Base-by-base conservation (phyloP, 1,284 basidiomycete genomes). In the Apiotrichum brassicae region DNA sequence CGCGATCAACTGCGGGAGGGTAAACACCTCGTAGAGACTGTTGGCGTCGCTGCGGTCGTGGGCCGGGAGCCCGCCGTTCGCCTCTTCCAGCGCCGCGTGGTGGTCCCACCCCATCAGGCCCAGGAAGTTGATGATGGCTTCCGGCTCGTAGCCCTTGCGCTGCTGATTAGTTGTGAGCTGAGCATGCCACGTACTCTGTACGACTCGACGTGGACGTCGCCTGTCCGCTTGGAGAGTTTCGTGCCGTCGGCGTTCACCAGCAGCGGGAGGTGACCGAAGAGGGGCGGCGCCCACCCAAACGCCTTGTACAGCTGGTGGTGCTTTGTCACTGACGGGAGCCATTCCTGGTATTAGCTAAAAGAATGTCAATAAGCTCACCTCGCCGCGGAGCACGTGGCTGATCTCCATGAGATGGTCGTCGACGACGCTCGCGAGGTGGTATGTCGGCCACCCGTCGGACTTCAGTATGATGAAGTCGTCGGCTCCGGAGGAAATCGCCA, bases 401-500 rank as follows among this genome's bases (percentile, higher is more conserved):
- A 99, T 91, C 1, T 83, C 83, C 95, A 99, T 99, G 60, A 85
- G 82, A 62, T 91, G 82, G 72, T 98, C 95, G 59, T 99, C 95
- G 0, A 95, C 88, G 0, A 98, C 88, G 26, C 84, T 93, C 0
- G 95, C 94, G 2, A 99, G 81, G 59, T 98, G 95, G 66, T 98
- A 98, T 0, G 95, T 98, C 1, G 95, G 95, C 70, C 87, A 94
- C 0, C 82, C 77, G 68, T 98, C 93, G 1, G 86, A 85, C 72
- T 98, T 98, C 57, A 97, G 76, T 2, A 99, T 75, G 46, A 98
- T 82, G 12, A 92, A 91, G 67, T 99, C 94, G 26, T 93, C 95
- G 7, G 45, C 47, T 1, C 60, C 56, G 5, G 58, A 46, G 13
- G 51, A 46, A 14, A 39, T 38, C 3, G 58, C 51, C 22, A 54